These are phyloP conservation scores for Chloranthus sessilifolius DNA, from an alignment of 164 flowering plant species.

Conservation along the genomic window DNA sequence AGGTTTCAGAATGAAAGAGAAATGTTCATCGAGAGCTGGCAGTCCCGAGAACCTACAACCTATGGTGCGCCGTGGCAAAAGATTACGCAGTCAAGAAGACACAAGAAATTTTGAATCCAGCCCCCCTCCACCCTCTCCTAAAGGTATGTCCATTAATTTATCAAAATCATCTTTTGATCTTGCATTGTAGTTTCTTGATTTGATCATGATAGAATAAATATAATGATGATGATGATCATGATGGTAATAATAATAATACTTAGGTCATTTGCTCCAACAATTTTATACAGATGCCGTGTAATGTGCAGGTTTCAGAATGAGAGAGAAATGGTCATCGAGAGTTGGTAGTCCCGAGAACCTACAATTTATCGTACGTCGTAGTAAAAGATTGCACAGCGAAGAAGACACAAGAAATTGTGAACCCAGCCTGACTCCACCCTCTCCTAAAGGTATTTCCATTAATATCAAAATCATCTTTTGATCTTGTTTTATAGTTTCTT, in stretches of 20 bases:
- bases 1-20: slow-evolving; percentile 27
- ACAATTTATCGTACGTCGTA: slow-evolving; percentile 19
- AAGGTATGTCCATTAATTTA: slow-evolving; percentile 23
- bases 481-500: not conserved
- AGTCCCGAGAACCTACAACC: slow-evolving; percentile 17
- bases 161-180: not conserved
- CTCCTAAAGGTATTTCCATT: slow-evolving; percentile 27
- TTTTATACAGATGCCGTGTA: slow-evolving; percentile 3
- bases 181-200: too few species aligned
- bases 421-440: slow-evolving; percentile 21
- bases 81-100: slow-evolving; percentile 22
- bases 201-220: too few species aligned
- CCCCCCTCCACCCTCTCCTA: slow-evolving; percentile 24
- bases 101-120: slow-evolving; percentile 15
- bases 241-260: too few species aligned
- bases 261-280: not conserved
- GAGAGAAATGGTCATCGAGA: slow-evolving; percentile 25
- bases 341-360: slow-evolving; percentile 14
- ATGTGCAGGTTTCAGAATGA: slow-evolving; percentile 32
- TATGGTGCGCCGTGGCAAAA: slow-evolving; percentile 26
- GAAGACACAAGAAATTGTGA: slow-evolving; percentile 17
- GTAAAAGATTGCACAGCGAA: slow-evolving; percentile 28
- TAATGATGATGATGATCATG: too few species aligned
- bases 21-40: slow-evolving; percentile 23
- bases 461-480: not conserved